Percentiles rank a stretch among this genome's conserved stretches.
Conservation (phyloP, 768 basidiomycete species). For the Phaffia tasmanica region DNA sequence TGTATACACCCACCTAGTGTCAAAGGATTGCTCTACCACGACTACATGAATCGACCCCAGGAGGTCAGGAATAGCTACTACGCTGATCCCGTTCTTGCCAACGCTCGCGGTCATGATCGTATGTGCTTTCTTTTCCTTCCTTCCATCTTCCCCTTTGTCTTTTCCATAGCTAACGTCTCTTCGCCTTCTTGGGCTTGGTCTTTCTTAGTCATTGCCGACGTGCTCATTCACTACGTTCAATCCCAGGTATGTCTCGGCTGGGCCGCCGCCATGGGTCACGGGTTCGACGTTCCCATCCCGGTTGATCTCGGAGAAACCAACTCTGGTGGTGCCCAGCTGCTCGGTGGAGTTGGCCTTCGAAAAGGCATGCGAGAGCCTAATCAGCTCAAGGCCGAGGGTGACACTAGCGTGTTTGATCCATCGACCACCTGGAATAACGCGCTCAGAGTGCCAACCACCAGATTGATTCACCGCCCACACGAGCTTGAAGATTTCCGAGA, state of each 20-base stretch:
- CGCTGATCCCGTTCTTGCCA: conserved; percentile 73
- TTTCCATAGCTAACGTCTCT: neutral
- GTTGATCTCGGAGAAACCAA: conserved; percentile 37
- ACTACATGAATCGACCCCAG: conserved; percentile 63
- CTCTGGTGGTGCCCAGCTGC: conserved; percentile 49
- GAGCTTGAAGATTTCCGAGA: conserved; percentile 56
- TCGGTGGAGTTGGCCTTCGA: conserved; percentile 73
- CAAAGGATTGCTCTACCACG: conserved; percentile 69
- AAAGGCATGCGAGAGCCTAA: conserved; percentile 49
- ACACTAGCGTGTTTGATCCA: conserved; percentile 30
- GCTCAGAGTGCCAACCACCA: conserved; percentile 55
- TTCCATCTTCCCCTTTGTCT: neutral
- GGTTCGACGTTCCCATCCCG: conserved; percentile 50
- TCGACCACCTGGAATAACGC: conserved; percentile 36
- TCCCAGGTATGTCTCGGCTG: conserved; percentile 78
- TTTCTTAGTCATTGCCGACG: conserved; percentile 60
- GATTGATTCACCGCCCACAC: conserved; percentile 51
- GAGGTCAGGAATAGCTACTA: conserved; percentile 58
- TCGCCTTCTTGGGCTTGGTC: neutral
- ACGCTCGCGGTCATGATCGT: conserved; percentile 58
- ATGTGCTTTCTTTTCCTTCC: neutral
- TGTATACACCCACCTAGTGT: conserved; percentile 45
- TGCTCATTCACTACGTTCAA: conserved; percentile 83
- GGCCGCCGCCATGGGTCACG: conserved; percentile 53
- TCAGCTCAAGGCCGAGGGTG: conserved; percentile 26